These are phyloP conservation scores for Sporodiniella umbellata DNA, from an alignment of 371 early-diverging fungal genomes.

Conservation along the genomic window DNA sequence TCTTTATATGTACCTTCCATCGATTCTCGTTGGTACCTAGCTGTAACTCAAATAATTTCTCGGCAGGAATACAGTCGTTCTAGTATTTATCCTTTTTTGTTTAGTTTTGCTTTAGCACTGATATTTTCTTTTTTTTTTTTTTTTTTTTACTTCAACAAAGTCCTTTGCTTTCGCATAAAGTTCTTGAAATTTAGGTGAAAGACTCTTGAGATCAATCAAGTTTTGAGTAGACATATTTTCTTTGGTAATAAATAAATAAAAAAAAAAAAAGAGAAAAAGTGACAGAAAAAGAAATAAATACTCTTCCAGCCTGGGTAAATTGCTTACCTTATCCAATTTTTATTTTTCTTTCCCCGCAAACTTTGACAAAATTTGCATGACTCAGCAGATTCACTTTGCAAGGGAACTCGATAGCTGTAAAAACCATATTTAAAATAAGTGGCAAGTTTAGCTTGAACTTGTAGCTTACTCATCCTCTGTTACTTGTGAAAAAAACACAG, in stretches of 20 bases:
- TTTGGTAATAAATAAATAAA: not conserved
- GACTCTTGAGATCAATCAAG: constrained; percentile 34
- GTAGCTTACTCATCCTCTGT: too few relatives aligned
- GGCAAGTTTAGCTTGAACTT: too few relatives aligned
- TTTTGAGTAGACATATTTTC: constrained; percentile 40
- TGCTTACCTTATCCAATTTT: not conserved
- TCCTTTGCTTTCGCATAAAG: constrained; percentile 66
- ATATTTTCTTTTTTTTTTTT: not conserved
- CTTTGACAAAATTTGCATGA: not conserved
- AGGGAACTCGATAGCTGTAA: too few relatives aligned
- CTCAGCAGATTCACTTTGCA: constrained; percentile 1
- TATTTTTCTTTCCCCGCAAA: not conserved
- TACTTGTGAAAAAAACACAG: too few relatives aligned
- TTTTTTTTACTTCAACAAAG: constrained; percentile 70
- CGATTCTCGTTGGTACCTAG: constrained; percentile 73
- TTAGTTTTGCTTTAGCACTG: not conserved
- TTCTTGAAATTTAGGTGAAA: constrained; percentile 67
- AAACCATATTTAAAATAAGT: too few relatives aligned
- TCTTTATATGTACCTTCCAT: constrained; percentile 75
- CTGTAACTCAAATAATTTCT: constrained; percentile 69
- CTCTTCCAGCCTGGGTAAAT: constrained; percentile 1
- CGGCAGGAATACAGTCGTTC: constrained; percentile 95
- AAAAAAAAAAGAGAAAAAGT: not conserved
- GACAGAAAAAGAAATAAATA: not conserved
- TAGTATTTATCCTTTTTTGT: constrained; percentile 26